A percentile compares a stretch with the other conserved stretches of the same genome.
These are phyloP conservation scores for Phytophthora chlamydospora DNA, from an alignment of 352 stramenopile genomes.

Conservation along the genomic window DNA sequence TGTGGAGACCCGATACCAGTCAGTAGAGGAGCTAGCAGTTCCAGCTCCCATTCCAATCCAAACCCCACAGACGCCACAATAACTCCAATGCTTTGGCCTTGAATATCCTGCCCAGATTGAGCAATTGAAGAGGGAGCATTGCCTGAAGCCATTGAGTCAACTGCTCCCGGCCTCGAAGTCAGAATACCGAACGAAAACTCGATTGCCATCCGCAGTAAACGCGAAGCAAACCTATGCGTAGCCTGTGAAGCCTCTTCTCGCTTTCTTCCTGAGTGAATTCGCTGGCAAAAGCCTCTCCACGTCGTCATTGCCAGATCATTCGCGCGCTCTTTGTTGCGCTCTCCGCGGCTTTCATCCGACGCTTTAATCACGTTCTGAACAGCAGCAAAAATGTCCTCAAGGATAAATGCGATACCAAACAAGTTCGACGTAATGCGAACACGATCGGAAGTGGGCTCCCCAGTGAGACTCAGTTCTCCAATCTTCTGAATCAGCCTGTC, in stretches of 20 bases:
- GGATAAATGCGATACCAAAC: constrained; percentile 54
- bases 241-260: constrained; percentile 3
- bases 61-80: constrained; percentile 33
- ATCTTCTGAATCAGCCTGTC: not conserved
- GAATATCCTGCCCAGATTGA: constrained; percentile 4
- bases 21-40: constrained; percentile 46
- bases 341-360: constrained; percentile 19
- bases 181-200: constrained; percentile 61
- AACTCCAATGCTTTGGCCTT: constrained; percentile 3
- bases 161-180: constrained; percentile 5
- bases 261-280: constrained; percentile 29
- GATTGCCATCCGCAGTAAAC: constrained; percentile 51
- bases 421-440: constrained; percentile 33
- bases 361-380: constrained; percentile 42
- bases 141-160: not conserved
- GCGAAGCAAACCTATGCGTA: constrained; percentile 43
- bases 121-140: constrained; percentile 9
- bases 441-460: not conserved
- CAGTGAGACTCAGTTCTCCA: not conserved
- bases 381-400: constrained; percentile 50
- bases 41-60: constrained; percentile 56
- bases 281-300: constrained; percentile 56
- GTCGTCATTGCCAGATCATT: constrained; percentile 22
- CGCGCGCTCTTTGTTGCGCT: constrained; percentile 3
- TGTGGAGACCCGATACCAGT: constrained; percentile 14